A percentile compares a stretch with the other conserved stretches of the same genome.
phyloP scores from a whole-genome alignment of 441 rosid genomes.

The Raphanus hybrid region DNA sequence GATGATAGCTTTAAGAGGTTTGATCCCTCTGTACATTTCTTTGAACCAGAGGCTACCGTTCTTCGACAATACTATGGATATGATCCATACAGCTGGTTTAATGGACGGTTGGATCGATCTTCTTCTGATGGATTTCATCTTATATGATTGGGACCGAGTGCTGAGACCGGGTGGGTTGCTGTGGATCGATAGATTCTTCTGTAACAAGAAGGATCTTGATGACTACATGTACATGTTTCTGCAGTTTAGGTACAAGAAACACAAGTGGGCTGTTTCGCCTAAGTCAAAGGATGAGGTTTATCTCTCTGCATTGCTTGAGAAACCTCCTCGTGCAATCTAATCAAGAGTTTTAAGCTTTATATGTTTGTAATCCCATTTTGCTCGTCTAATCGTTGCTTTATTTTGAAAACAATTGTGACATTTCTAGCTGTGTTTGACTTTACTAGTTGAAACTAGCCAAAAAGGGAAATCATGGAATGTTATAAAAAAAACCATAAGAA shows the following conservation, averaged over 20 bases:
- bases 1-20: slow-evolving; percentile 78
- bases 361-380: slow-evolving; percentile 12
- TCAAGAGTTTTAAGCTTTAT: not conserved
- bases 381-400: too few species aligned
- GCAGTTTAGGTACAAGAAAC: slow-evolving; percentile 87
- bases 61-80: slow-evolving; percentile 76
- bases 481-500: too few species aligned
- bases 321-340: slow-evolving; percentile 61
- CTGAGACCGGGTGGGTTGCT: slow-evolving; percentile 60
- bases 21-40: slow-evolving; percentile 70
- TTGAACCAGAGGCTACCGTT: slow-evolving; percentile 86
- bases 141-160: slow-evolving; percentile 76
- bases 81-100: slow-evolving; percentile 61
- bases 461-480: too few species aligned
- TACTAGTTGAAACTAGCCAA: too few species aligned
- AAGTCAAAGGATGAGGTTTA: slow-evolving; percentile 74
- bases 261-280: slow-evolving; percentile 72
- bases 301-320: slow-evolving; percentile 84
- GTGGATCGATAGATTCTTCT: slow-evolving; percentile 86
- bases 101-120: slow-evolving; percentile 56
- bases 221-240: slow-evolving; percentile 89
- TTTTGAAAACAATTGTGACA: too few species aligned
- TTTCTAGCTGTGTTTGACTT: too few species aligned
- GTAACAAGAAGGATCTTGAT: slow-evolving; percentile 69
- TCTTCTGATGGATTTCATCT: slow-evolving; percentile 73